Conservation (phyloP, 2,329 filamentous ascomycete species). For the Diplodia seriata region DNA sequence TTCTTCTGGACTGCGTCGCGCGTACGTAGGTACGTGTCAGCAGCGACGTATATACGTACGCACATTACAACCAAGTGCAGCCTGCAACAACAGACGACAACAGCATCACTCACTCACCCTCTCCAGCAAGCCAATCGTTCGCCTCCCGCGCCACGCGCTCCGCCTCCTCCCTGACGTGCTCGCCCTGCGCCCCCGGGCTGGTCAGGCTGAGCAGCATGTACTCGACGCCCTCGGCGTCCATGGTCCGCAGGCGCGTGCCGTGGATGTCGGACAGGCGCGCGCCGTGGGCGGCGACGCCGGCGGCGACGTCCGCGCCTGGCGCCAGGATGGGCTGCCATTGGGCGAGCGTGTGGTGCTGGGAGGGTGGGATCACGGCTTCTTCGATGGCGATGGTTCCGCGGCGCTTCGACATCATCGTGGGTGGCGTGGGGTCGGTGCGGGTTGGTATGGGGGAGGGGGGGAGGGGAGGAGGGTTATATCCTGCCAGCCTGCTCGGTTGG, state of each 20-base stretch:
- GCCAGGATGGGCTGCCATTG: conserved; percentile 69
- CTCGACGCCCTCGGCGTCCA: conserved; percentile 56
- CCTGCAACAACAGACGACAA: no score
- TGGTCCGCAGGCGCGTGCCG: conserved; percentile 49
- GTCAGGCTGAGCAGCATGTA: conserved; percentile 58
- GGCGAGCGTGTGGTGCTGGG: conserved; percentile 65
- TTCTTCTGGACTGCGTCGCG: conserved; percentile 47
- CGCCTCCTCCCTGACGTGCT: conserved; percentile 53
- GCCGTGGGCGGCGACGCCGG: conserved; percentile 54
- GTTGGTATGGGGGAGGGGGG: no score
- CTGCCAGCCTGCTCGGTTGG: not conserved
- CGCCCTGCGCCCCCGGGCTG: conserved; percentile 57
- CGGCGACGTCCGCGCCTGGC: conserved; percentile 56
- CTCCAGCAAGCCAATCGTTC: conserved; percentile 56
- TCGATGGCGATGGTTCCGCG: conserved; percentile 67
- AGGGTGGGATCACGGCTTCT: conserved; percentile 65
- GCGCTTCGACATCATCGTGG: conserved; percentile 54
- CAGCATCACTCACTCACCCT: conserved; percentile 41
- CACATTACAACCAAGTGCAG: no score
- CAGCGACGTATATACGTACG: no score
- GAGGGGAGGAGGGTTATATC: not conserved
- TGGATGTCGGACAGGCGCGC: conserved; percentile 61
- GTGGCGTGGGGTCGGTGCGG: no score
- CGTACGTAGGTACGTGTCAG: no score
- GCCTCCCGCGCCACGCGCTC: conserved; percentile 54